Conservation (phyloP, 2,329 filamentous ascomycete genomes). For the Nothomitra cinnamomea region DNA sequence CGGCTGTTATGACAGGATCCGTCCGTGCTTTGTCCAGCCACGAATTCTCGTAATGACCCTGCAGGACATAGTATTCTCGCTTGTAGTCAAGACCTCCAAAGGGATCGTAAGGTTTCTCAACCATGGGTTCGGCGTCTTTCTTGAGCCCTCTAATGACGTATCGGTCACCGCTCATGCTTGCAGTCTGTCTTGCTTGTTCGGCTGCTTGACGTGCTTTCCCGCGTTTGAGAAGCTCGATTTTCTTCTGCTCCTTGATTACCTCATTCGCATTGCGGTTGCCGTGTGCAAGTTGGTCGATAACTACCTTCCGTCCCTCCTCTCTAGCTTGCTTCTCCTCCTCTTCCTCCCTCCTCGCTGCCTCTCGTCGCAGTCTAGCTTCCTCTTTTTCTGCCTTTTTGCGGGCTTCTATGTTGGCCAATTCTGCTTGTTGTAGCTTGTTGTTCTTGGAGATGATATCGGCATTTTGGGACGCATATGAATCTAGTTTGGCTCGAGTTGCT, state of each 20-base stretch:
- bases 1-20: slow-evolving; percentile 50
- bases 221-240: slow-evolving; percentile 31
- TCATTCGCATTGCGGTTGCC: slow-evolving; percentile 40
- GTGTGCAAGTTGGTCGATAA: slow-evolving; percentile 50
- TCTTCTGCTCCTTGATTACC: slow-evolving; percentile 34
- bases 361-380: slow-evolving; percentile 42
- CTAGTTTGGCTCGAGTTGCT: slow-evolving; percentile 41
- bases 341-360: slow-evolving; percentile 49
- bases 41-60: slow-evolving; percentile 55
- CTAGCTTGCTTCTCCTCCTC: slow-evolving; percentile 50
- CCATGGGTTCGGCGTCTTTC: slow-evolving; percentile 39
- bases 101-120: slow-evolving; percentile 69
- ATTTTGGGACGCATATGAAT: slow-evolving; percentile 42
- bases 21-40: slow-evolving; percentile 52
- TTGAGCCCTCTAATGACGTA: slow-evolving; percentile 66
- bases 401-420: slow-evolving; percentile 28
- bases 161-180: slow-evolving; percentile 16
- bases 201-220: slow-evolving; percentile 16
- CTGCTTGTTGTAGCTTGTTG: slow-evolving; percentile 28
- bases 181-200: slow-evolving; percentile 9
- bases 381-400: slow-evolving; percentile 44
- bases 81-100: slow-evolving; percentile 58
- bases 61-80: slow-evolving; percentile 52
- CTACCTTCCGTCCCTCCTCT: slow-evolving; percentile 45
- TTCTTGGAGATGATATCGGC: slow-evolving; percentile 31